These are phyloP conservation scores for Saururus chinensis DNA, from an alignment of 164 flowering plant species.

Conservation along the genomic window DNA sequence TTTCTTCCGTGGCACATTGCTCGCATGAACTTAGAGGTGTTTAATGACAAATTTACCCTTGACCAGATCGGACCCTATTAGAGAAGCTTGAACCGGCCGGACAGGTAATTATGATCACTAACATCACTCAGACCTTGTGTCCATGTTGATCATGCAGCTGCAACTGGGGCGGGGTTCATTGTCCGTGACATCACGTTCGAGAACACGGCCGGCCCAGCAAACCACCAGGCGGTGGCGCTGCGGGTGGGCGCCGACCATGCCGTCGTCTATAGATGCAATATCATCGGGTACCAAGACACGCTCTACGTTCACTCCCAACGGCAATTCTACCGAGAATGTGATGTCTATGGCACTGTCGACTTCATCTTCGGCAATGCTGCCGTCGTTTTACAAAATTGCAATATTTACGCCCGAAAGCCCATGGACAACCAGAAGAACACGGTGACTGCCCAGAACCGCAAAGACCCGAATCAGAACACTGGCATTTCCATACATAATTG, in stretches of 20 bases:
- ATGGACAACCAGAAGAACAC: constrained; percentile 60
- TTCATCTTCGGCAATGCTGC: constrained; percentile 90
- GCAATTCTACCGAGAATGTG: constrained; percentile 72
- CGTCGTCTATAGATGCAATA: constrained; percentile 58
- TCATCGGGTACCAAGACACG: constrained; percentile 80
- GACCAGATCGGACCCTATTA: neutral
- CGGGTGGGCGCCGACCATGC: constrained; percentile 75
- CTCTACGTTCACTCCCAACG: constrained; percentile 75
- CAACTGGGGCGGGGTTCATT: constrained; percentile 67
- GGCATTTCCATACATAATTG: constrained; percentile 91
- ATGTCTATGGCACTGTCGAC: constrained; percentile 70
- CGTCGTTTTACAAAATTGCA: constrained; percentile 65
- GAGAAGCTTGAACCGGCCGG: too few relatives aligned
- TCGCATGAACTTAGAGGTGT: too few relatives aligned
- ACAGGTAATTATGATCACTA: too few relatives aligned
- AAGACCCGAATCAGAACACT: constrained; percentile 88
- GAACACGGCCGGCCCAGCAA: constrained; percentile 65
- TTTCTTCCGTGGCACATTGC: too few relatives aligned
- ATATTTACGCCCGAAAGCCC: constrained; percentile 59
- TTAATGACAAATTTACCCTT: neutral
- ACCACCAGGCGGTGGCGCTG: constrained; percentile 86
- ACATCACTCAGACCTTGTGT: too few relatives aligned
- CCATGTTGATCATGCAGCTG: constrained; percentile 31
- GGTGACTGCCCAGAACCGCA: constrained; percentile 76
- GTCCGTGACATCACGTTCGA: constrained; percentile 70